Evolutionary conservation across 768 basidiomycete species (phyloP), one percentile per base, ranked within the genome.

Genomic region (Plicaturopsis crispa): DNA sequence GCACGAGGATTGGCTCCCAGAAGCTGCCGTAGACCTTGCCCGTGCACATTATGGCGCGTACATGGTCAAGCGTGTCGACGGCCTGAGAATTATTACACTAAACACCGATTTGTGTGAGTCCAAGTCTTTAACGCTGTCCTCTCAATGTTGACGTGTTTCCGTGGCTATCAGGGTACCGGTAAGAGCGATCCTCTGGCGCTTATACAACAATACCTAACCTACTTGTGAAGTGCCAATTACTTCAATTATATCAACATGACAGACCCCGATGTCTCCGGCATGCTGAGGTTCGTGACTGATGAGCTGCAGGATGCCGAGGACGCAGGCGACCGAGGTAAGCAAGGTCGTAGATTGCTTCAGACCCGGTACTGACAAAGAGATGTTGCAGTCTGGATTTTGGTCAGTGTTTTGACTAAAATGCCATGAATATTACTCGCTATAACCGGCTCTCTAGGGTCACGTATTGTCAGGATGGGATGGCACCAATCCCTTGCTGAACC

Each of bases 241-340:
- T 83, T 85, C 61, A 82, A 80, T 54, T 88, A 80, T 50, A 78
- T 87, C 59, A 84, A 87, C 48, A 67, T 83, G 50, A 77, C 76
- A 16, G 54, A 72, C 18, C 72, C 78, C 8, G 85, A 88, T 55
- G 64, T 65, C 28, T 85, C 80, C 31, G 84, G 84, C 17, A 82
- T 86, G 76, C 62, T 87, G 48, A 69, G 80, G 24, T 86, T 84
- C 59, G 49, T 88, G 45, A 86, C 84, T 4, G 78, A 84, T 42
- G 82, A 87, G 53, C 60, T 87, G 12, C 84, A 88, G 54, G 78
- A 67, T 38, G 84, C 84, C 6, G 85, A 88, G 56, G 84, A 88
- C 50, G 67, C 69, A 14, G 78, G 83, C 6, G 83, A 86, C 38
- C 65, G 80, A 49, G 83, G 82, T 77, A 44, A n/a, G 64, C 28